A percentile compares a stretch with the other conserved stretches of the same genome.
phyloP scores from a whole-genome alignment of 73 alveolate species.

The Paramecium pentaurelia region DNA sequence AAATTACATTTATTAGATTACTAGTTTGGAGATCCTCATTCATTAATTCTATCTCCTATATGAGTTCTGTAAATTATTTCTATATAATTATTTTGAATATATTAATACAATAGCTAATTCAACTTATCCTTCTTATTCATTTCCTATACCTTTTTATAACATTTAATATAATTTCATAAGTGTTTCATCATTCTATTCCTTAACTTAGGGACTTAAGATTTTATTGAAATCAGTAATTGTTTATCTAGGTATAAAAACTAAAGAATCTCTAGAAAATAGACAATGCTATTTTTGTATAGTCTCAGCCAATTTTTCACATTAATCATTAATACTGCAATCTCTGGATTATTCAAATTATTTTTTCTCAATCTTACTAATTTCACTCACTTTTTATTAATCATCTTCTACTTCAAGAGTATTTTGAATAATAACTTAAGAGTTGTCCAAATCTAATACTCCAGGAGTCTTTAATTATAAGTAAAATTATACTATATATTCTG shows the following conservation, averaged over 20 bases:
- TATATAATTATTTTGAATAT: not conserved
- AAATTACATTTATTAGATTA: not conserved
- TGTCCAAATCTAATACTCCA: not conserved
- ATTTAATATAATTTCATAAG: not conserved
- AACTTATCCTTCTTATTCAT: not conserved
- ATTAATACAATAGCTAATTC: conserved; percentile 6
- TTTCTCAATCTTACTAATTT: not conserved
- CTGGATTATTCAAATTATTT: not conserved
- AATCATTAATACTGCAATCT: conserved; percentile 5
- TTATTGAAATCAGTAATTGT: conserved; percentile 19
- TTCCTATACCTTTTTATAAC: not conserved
- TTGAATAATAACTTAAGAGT: not conserved
- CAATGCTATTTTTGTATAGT: not conserved
- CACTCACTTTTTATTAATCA: not conserved
- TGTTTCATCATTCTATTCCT: not conserved
- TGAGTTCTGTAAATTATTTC: not conserved
- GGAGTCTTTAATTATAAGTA: not conserved
- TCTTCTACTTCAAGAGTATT: not conserved
- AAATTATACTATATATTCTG: not conserved
- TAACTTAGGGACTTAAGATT: not conserved
- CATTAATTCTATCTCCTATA: not conserved
- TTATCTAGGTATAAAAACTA: not conserved
- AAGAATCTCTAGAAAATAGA: not conserved
- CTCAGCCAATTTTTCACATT: not conserved
- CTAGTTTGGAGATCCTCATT: not conserved